A percentile compares a stretch with the other conserved stretches of the same genome.
These are phyloP conservation scores for Monosporascus sp. DNA, from an alignment of 2,329 filamentous ascomycete species.

Conservation along the genomic window DNA sequence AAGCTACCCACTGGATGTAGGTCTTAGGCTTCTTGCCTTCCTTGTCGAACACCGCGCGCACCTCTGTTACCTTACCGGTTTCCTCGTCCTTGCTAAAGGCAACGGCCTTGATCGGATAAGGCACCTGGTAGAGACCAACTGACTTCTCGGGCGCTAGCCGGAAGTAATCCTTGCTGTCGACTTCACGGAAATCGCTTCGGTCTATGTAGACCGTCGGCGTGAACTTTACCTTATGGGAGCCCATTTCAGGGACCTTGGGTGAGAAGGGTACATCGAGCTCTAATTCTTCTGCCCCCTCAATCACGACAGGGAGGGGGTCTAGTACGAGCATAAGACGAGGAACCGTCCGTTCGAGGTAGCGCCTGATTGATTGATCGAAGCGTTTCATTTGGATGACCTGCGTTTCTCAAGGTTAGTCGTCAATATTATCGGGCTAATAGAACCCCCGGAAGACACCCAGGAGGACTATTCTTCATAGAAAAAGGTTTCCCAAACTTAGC, in stretches of 20 bases:
- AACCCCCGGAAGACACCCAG: no score
- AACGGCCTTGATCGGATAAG: conserved; percentile 63
- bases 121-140: conserved; percentile 67
- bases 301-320: conserved; percentile 76
- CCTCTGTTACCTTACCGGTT: conserved; percentile 57
- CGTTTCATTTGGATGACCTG: conserved; percentile 66
- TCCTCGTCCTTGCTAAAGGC: conserved; percentile 62
- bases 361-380: conserved; percentile 81
- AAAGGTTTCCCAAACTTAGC: no score
- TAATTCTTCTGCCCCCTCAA: conserved; percentile 71
- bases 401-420: no score
- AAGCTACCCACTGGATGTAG: conserved; percentile 85
- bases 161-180: conserved; percentile 69
- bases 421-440: no score
- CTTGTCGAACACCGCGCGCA: conserved; percentile 64
- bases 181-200: conserved; percentile 69
- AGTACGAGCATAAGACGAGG: conserved; percentile 86
- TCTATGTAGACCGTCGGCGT: conserved; percentile 84
- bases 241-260: conserved; percentile 69
- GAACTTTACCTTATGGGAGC: conserved; percentile 56
- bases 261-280: conserved; percentile 73
- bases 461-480: no score
- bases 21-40: conserved; percentile 71
- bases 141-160: conserved; percentile 69
- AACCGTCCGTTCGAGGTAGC: conserved; percentile 82